phyloP scores from a whole-genome alignment of 495 filamentous ascomycete genomes.

The Aspergillus taichungensis region DNA sequence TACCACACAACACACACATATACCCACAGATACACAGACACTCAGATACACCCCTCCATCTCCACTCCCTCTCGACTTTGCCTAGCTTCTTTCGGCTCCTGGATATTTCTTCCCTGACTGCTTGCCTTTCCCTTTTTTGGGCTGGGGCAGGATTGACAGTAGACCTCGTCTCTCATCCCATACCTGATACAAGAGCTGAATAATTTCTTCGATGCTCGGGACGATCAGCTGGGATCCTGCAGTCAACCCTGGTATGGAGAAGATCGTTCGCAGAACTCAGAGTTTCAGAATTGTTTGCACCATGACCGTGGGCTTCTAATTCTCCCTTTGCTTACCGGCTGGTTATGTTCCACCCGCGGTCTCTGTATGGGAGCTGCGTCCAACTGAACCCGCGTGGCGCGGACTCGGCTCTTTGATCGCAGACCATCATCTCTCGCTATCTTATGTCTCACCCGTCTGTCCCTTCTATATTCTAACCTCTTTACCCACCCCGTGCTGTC shows the following conservation, averaged over 20 bases:
- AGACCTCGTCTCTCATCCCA: not conserved
- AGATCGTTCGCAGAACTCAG: conserved; percentile 18
- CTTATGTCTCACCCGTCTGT: not conserved
- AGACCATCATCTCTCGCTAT: conserved; percentile 1
- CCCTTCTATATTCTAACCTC: no score
- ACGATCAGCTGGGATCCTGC: conserved; percentile 23
- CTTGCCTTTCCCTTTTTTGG: conserved; percentile 2
- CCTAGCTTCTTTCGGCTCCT: not conserved
- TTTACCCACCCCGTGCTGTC: no score
- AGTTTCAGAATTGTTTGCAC: conserved; percentile 23
- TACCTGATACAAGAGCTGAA: not conserved
- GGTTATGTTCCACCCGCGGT: conserved; percentile 7
- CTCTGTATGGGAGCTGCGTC: conserved; percentile 8
- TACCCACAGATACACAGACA: no score
- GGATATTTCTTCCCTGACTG: not conserved
- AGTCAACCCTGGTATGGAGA: conserved; percentile 25
- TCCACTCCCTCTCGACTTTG: no score
- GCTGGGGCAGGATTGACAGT: conserved; percentile 1
- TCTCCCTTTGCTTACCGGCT: conserved; percentile 10
- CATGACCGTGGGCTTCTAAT: conserved; percentile 22
- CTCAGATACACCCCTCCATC: no score
- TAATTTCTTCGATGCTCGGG: conserved; percentile 13
- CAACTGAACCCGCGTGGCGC: conserved; percentile 9
- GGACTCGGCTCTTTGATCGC: conserved; percentile 5
- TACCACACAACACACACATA: not conserved